A percentile compares a stretch with the other conserved stretches of the same genome.
phyloP scores from a whole-genome alignment of 345 rosid genomes.

The Brassica rapa region DNA sequence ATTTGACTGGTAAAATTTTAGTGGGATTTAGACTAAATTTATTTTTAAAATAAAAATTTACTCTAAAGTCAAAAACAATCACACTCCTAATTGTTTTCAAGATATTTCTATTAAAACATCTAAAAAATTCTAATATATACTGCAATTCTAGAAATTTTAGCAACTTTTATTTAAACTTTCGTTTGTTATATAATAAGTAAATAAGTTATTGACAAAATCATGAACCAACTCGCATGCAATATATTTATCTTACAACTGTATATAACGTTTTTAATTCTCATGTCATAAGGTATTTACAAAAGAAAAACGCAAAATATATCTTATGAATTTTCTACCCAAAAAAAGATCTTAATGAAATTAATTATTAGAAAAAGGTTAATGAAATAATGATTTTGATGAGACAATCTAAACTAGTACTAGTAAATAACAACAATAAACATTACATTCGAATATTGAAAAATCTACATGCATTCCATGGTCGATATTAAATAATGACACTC shows the following conservation, averaged over 20 bases:
- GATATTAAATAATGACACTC: not conserved
- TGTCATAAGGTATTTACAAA: not conserved
- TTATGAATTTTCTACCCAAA: too few species aligned
- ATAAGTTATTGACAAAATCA: not conserved
- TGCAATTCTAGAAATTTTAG: not conserved
- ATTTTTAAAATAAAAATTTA: too few species aligned
- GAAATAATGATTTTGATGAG: too few species aligned
- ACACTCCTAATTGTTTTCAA: not conserved
- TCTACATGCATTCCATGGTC: not conserved
- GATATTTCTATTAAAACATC: not conserved
- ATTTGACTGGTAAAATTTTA: too few species aligned
- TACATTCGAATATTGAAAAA: not conserved
- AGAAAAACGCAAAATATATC: not conserved
- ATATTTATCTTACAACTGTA: not conserved
- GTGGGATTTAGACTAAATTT: too few species aligned
- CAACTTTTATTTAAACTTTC: not conserved
- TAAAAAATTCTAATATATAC: not conserved
- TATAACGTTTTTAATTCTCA: not conserved
- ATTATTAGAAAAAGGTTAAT: too few species aligned
- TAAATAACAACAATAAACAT: not conserved
- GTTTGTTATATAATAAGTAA: not conserved
- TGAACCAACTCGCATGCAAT: not conserved
- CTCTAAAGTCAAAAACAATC: too few species aligned
- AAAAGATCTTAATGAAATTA: too few species aligned
- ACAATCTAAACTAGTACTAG: too few species aligned